phyloP scores from a whole-genome alignment of 345 rosid species.

The Camelina sativa region DNA sequence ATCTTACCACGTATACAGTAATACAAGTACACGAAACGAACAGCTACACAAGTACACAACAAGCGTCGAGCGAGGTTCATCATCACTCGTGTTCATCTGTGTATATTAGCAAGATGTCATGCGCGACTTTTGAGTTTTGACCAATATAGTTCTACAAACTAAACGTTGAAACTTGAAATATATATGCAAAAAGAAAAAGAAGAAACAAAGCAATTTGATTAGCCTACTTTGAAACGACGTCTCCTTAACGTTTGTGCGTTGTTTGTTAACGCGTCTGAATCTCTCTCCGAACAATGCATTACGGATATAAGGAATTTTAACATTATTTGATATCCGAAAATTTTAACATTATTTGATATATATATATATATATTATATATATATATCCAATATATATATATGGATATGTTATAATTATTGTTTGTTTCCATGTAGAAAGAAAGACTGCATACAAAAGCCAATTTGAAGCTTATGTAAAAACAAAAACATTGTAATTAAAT shows the following conservation, averaged over 20 bases:
- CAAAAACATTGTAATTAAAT: neutral
- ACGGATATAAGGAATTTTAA: neutral
- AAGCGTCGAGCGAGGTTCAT: conserved; percentile 9
- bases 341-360: neutral
- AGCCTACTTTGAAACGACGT: conserved; percentile 34
- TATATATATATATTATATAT: too few relatives aligned
- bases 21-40: conserved; percentile 2
- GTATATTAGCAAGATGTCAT: conserved; percentile 17
- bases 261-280: conserved; percentile 36
- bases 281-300: conserved; percentile 13
- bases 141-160: neutral
- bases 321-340: neutral
- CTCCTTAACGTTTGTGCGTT: conserved; percentile 39
- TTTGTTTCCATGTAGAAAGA: conserved; percentile 2
- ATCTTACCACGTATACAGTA: neutral
- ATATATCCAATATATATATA: neutral
- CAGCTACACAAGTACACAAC: neutral
- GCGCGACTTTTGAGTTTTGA: conserved; percentile 20
- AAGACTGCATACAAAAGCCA: neutral
- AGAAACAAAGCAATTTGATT: conserved; percentile 25
- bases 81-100: conserved; percentile 1
- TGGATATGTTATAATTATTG: neutral
- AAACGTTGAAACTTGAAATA: neutral
- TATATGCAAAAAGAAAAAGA: neutral
- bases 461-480: neutral